A percentile compares a stretch with the other conserved stretches of the same genome.
Evolutionary conservation across 2,329 filamentous ascomycete genomes (phyloP).

Genomic region (Bimuria novae-zelandiae): DNA sequence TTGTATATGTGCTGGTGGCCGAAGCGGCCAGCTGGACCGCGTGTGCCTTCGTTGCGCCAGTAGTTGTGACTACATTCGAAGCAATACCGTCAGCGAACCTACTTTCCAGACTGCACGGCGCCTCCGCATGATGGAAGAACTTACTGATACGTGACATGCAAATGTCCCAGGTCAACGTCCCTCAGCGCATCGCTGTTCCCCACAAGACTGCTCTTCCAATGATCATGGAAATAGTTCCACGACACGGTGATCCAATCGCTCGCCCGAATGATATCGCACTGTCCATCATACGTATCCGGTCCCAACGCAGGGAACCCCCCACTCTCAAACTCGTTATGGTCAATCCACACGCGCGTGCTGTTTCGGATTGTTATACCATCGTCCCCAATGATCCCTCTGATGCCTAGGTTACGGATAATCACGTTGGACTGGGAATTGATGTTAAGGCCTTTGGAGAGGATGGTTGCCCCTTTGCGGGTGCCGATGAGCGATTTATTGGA

Average conservation of each 20-base stretch:
- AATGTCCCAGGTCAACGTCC: slow-evolving; percentile 63
- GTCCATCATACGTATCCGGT: slow-evolving; percentile 68
- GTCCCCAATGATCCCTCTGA: slow-evolving; percentile 60
- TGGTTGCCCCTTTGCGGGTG: slow-evolving; percentile 48
- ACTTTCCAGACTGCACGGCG: too few species aligned
- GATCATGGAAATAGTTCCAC: slow-evolving; percentile 59
- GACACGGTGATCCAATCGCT: slow-evolving; percentile 65
- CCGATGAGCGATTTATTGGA: slow-evolving; percentile 51
- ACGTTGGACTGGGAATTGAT: slow-evolving; percentile 62
- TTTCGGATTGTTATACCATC: slow-evolving; percentile 65
- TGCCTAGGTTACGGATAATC: slow-evolving; percentile 66
- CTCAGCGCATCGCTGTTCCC: slow-evolving; percentile 64
- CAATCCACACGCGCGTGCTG: slow-evolving; percentile 64
- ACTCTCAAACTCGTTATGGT: slow-evolving; percentile 68
- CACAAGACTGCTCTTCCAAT: slow-evolving; percentile 66
- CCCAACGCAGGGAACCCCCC: slow-evolving; percentile 60
- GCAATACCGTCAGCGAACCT: too few species aligned
- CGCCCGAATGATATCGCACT: slow-evolving; percentile 66
- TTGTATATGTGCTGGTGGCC: slow-evolving; percentile 68
- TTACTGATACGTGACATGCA: slow-evolving; percentile 64
- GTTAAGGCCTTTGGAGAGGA: slow-evolving; percentile 55
- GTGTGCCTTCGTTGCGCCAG: slow-evolving; percentile 67
- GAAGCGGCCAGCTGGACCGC: slow-evolving; percentile 67
- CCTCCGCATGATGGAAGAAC: too few species aligned
- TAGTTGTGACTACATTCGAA: slow-evolving; percentile 69